Evolutionary conservation across 2,329 filamentous ascomycete species (phyloP).

Genomic region (Samsoniella hepiali): DNA sequence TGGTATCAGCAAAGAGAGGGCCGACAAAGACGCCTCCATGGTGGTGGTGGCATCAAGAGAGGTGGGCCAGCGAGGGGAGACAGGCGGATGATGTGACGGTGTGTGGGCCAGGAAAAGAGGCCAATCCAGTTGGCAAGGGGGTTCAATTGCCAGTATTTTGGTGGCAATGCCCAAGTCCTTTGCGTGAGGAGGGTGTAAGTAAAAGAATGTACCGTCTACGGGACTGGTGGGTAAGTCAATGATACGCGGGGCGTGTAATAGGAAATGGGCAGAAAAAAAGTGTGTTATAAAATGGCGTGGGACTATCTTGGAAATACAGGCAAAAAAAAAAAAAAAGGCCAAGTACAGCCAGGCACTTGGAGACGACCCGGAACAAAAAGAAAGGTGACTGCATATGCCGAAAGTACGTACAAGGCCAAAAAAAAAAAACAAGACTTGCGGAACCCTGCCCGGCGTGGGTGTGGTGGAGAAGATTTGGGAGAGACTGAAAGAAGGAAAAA

Average conservation of each 20-base stretch:
- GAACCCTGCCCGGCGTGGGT: neutral
- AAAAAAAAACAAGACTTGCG: conserved; percentile 22
- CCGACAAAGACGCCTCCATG: conserved; percentile 20
- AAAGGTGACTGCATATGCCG: conserved; percentile 39
- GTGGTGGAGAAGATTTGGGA: neutral
- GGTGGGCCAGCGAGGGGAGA: conserved; percentile 20
- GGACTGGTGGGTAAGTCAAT: neutral
- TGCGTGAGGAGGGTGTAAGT: conserved; percentile 25
- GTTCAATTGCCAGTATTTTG: neutral
- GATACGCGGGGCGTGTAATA: neutral
- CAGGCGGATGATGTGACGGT: neutral
- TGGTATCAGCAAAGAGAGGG: conserved; percentile 31
- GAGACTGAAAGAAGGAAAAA: neutral
- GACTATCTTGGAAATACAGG: neutral
- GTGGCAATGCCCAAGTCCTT: neutral
- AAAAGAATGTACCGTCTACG: neutral
- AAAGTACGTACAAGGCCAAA: too few relatives aligned
- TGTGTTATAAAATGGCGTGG: neutral
- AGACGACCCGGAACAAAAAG: neutral
- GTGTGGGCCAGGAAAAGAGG: neutral
- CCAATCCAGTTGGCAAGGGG: neutral
- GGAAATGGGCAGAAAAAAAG: neutral
- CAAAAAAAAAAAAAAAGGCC: neutral
- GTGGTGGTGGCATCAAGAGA: neutral
- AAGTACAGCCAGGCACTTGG: neutral